A percentile compares a stretch with the other conserved stretches of the same genome.
These are phyloP conservation scores for Mycena polygramma DNA, from an alignment of 768 basidiomycete species.

Conservation along the genomic window DNA sequence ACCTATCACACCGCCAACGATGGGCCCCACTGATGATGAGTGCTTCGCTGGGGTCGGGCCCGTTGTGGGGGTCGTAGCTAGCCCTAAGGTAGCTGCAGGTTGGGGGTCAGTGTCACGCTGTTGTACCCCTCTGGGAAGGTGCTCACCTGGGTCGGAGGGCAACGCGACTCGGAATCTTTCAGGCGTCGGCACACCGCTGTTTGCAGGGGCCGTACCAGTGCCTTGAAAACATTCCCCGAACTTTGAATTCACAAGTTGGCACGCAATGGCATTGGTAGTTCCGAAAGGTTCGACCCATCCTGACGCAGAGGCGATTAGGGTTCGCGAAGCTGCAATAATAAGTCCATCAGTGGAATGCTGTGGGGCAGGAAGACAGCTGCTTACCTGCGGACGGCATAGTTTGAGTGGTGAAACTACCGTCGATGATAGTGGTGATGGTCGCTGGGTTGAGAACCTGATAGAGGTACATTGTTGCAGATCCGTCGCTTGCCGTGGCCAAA, in stretches of 20 bases:
- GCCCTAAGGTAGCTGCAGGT: background rate
- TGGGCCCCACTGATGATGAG: background rate
- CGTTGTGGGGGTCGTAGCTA: background rate
- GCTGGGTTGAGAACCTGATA: constrained; percentile 7
- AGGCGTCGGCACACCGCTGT: background rate
- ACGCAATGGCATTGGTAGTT: background rate
- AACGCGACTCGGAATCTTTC: background rate
- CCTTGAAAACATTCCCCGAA: background rate
- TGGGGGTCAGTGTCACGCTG: background rate
- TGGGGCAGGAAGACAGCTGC: background rate
- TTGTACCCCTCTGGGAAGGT: background rate
- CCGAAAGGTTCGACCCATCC: background rate
- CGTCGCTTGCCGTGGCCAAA: constrained; percentile 13
- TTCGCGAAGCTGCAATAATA: background rate
- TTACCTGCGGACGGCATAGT: background rate
- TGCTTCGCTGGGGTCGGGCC: background rate
- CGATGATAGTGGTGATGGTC: background rate
- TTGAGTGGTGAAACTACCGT: background rate
- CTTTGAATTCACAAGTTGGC: background rate
- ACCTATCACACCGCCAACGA: background rate
- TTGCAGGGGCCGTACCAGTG: background rate
- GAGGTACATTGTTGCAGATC: constrained; percentile 13
- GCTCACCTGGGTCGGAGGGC: background rate
- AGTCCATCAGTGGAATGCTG: background rate
- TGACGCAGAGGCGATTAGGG: background rate